phyloP scores from a whole-genome alignment of 148 eudicot species.

The Oxyria digyna region DNA sequence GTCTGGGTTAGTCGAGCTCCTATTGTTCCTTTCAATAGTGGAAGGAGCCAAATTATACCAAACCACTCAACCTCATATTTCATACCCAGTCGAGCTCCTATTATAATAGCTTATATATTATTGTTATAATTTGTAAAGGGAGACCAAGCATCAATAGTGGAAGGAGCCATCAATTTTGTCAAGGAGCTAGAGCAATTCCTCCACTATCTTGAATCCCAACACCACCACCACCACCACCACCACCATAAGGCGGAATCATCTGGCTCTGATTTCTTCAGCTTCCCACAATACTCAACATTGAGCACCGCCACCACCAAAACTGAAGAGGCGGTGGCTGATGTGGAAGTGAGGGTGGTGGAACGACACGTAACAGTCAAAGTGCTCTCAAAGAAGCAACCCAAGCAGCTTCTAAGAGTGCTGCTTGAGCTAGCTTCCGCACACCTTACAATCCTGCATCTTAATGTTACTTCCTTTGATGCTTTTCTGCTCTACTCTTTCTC shows the following conservation, averaged over 20 bases:
- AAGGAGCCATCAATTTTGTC: conserved; percentile 52
- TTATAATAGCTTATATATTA: too few species aligned
- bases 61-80: too few species aligned
- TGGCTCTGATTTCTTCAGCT: conserved; percentile 22
- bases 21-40: too few species aligned
- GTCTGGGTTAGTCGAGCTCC: too few species aligned
- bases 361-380: conserved; percentile 36
- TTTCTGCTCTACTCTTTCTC: conserved; percentile 34
- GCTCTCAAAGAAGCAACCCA: conserved; percentile 31
- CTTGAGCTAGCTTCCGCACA: conserved; percentile 20
- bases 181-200: conserved; percentile 48
- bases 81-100: too few species aligned
- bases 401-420: conserved; percentile 32
- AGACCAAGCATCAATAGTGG: conserved; percentile 61
- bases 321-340: conserved; percentile 21
- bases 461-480: conserved; percentile 32
- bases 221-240: background rate
- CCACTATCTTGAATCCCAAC: conserved; percentile 31
- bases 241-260: too few species aligned
- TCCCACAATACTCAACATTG: conserved; percentile 37
- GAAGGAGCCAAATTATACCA: too few species aligned
- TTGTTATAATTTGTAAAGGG: conserved; percentile 37
- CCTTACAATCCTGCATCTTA: conserved; percentile 41
- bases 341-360: conserved; percentile 40
- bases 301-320: background rate